Conservation (phyloP, 805 yeast species). For the Ogataea zsoltii region DNA sequence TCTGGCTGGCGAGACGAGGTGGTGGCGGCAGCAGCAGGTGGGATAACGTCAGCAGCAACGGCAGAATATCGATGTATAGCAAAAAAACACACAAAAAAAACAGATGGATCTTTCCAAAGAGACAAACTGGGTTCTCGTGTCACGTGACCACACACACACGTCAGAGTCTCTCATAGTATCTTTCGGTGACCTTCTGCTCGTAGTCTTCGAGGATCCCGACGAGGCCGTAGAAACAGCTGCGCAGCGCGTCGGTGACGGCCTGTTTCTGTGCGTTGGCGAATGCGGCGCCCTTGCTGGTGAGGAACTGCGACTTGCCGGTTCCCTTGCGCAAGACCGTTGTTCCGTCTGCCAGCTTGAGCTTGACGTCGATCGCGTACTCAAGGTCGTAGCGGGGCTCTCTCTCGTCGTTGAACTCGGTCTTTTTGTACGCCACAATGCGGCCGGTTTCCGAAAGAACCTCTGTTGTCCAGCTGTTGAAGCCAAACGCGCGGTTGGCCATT, state of each 20-base stretch:
- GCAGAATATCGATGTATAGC: no score
- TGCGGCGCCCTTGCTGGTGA: constrained; percentile 37
- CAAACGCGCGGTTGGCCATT: constrained; percentile 50
- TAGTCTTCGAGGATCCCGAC: constrained; percentile 31
- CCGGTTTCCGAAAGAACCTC: constrained; percentile 31
- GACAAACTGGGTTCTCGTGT: no score
- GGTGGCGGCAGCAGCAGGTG: no score
- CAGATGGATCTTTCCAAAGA: no score
- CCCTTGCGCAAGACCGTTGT: constrained; percentile 42
- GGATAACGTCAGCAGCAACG: no score
- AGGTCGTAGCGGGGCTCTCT: constrained; percentile 18
- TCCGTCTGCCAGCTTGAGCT: constrained; percentile 45
- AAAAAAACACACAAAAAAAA: no score
- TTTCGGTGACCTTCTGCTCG: constrained; percentile 26
- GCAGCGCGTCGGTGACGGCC: constrained; percentile 48
- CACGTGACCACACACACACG: no score
- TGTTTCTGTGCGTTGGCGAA: constrained; percentile 46
- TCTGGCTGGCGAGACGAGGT: no score
- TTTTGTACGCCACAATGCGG: constrained; percentile 13
- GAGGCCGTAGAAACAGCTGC: constrained; percentile 42
- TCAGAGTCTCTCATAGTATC: constrained; percentile 23
- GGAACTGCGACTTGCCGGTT: constrained; percentile 36
- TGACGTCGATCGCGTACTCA: constrained; percentile 30
- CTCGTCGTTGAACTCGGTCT: constrained; percentile 21
- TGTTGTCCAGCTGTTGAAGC: constrained; percentile 53